Percentiles rank a stretch among this genome's conserved stretches.
These are phyloP conservation scores for Fragaria ananassa DNA, from an alignment of 306 rosid species.

Conservation along the genomic window DNA sequence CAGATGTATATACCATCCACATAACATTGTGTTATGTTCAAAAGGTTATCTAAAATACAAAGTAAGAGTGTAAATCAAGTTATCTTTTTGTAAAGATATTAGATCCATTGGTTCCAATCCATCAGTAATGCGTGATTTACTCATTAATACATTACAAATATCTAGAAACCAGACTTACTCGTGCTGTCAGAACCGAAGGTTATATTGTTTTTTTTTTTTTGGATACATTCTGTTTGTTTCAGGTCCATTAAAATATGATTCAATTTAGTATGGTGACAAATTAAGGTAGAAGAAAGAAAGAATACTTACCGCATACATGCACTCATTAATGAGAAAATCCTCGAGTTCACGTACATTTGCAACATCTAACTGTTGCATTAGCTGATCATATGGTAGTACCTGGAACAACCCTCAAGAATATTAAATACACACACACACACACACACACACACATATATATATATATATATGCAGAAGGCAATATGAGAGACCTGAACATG, in stretches of 20 bases:
- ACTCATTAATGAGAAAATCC: conserved; percentile 93
- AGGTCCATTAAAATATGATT: background rate
- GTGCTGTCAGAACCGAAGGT: background rate
- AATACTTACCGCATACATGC: conserved; percentile 93
- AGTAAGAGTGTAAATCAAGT: background rate
- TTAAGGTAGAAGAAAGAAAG: conserved; percentile 6
- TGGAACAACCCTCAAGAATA: conserved; percentile 24
- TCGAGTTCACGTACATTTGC: conserved; percentile 83
- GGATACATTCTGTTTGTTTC: background rate
- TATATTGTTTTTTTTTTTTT: background rate
- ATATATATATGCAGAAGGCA: conserved; percentile 1
- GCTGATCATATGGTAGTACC: conserved; percentile 84
- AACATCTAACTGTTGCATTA: conserved; percentile 90
- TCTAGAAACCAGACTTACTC: background rate
- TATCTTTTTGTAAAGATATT: background rate
- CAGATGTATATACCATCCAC: background rate
- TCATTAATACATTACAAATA: background rate
- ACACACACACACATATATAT: background rate
- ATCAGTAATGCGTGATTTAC: background rate
- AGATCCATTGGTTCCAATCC: background rate
- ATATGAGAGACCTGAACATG: background rate
- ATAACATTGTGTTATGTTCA: background rate
- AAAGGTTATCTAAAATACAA: background rate
- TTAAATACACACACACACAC: too few species aligned
- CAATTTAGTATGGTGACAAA: conserved; percentile 4